Evolutionary conservation across 768 basidiomycete genomes (phyloP), one percentile per base, ranked within the genome.

Genomic region (Pulveroboletus ravenelii): DNA sequence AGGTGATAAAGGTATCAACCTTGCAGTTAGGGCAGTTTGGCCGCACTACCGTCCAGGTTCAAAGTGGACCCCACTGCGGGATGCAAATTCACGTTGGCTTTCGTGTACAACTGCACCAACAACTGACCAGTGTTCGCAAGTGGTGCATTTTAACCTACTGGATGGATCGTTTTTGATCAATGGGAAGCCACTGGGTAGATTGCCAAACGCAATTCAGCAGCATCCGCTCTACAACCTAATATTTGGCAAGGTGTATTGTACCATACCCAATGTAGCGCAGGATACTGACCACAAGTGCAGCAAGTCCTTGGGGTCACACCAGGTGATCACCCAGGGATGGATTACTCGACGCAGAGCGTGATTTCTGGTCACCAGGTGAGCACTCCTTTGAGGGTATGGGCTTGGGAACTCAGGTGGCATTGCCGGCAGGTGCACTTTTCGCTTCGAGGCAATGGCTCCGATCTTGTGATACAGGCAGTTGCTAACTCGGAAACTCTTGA

Each of bases 161-260:
- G 56, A 62, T 18, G 67, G 67, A 1, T 50, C 58, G 2, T 54
- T 69, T 12, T 50, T 70, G 37, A 56, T 69, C 2, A 42, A 70
- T 8, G 67, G 63, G 2, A 62, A 53, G 34, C 55, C 62, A 0
- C 18, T 70, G 3, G 62, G 60, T 0, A 53, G 56, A 18, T 52
- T 69, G 3, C 67, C 69, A 0, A 30, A 37, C 4, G 44, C 14
- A 5, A 57, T 69, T 25, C 41, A 42, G 37, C 39, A 30, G 2
- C 63, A 62, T 35, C 41, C 61, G 2, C 45, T 54, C 1, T 68
- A 66, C 29, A 45, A 12, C 17, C 25, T 41, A 0, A 37, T 70
- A 6, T 63, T 68, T 45, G 55, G 57, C 12, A 34, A 52, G 10
- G 67, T 66, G 18, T 13, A 55, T 42, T 7, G 38, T 2, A 1